phyloP scores from a whole-genome alignment of 192 early-diverging fungal species.

The Backusella luteola region DNA sequence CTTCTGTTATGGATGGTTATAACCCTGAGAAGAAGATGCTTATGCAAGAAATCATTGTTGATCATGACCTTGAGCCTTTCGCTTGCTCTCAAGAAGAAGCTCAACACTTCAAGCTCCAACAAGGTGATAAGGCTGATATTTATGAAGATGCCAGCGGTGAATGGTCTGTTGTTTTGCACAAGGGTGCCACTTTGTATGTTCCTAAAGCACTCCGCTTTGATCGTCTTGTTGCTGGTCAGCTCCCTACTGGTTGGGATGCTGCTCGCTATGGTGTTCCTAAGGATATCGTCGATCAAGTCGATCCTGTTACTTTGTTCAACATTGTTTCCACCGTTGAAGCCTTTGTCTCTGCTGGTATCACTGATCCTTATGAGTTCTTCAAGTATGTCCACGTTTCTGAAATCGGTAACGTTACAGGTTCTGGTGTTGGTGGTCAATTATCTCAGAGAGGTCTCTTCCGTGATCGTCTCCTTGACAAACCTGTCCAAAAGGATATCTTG shows the following conservation, averaged over 20 bases:
- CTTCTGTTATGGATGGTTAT: conserved; percentile 80
- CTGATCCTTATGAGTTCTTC: conserved; percentile 97
- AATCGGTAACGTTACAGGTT: conserved; percentile 88
- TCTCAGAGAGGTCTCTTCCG: conserved; percentile 79
- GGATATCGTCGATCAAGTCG: conserved; percentile 90
- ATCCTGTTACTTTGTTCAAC: conserved; percentile 86
- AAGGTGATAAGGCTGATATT: conserved; percentile 77
- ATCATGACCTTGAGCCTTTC: conserved; percentile 83
- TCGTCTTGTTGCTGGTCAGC: conserved; percentile 86
- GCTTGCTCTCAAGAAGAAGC: conserved; percentile 88
- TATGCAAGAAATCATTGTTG: conserved; percentile 87
- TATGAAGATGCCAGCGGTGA: conserved; percentile 64
- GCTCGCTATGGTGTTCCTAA: conserved; percentile 89
- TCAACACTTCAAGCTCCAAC: conserved; percentile 75
- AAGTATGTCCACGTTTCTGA: conserved; percentile 94
- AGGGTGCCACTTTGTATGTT: conserved; percentile 85
- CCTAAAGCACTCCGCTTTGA: conserved; percentile 94
- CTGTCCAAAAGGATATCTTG: conserved; percentile 87
- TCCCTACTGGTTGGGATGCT: conserved; percentile 95
- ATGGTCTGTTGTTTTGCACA: conserved; percentile 78
- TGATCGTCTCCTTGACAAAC: conserved; percentile 76
- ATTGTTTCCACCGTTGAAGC: conserved; percentile 92
- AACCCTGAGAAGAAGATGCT: conserved; percentile 84
- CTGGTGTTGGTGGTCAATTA: conserved; percentile 85
- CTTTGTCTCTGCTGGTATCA: conserved; percentile 85